Base-by-base conservation (phyloP, 2,329 filamentous ascomycete genomes). In the Intubia oerlemansii region DNA sequence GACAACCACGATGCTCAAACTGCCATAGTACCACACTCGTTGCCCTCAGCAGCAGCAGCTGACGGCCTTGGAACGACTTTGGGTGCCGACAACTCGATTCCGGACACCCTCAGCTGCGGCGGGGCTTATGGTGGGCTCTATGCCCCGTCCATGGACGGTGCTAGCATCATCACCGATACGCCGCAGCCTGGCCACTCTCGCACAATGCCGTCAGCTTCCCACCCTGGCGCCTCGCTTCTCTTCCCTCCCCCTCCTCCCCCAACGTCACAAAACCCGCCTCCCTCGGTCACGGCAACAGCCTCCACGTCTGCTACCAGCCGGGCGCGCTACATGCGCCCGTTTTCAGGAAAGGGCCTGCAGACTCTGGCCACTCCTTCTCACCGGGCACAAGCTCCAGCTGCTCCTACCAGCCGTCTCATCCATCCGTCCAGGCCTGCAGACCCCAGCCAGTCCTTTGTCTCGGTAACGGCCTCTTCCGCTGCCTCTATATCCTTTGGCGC, bases 21-120 rank as follows among this genome's bases (percentile, higher is more conserved):
- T n/a, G n/a, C n/a, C n/a, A n/a, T n/a, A n/a, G n/a, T n/a, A n/a
- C n/a, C n/a, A n/a, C n/a, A n/a, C n/a, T n/a, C n/a, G n/a, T n/a
- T n/a, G n/a, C n/a, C n/a, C n/a, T n/a, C n/a, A n/a, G 11, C n/a
- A 32, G 19, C 19, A 8, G 8, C 19, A n/a, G 19, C 19, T 21
- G n/a, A 8, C n/a, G 8, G 8, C 8, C 19, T n/a, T 8, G n/a
- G 19, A 8, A 21, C 19, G 19, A n/a, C 19, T 21, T 21, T 21
- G 11, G 7, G 22, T 10, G 44, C 44, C 9, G 48, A 52, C n/a
- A 46, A 45, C 19, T 58, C 57, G 4, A 47, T 70, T 34, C 63
- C 63, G 11, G 65, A 70, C 47, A 68, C 64, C 5, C 44, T 66
- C 36, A 51, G 51, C 40, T 68, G 61, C 62, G 48, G 46, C 21